phyloP scores from a whole-genome alignment of 1,284 basidiomycete species.

The Heterobasidion parviporum region DNA sequence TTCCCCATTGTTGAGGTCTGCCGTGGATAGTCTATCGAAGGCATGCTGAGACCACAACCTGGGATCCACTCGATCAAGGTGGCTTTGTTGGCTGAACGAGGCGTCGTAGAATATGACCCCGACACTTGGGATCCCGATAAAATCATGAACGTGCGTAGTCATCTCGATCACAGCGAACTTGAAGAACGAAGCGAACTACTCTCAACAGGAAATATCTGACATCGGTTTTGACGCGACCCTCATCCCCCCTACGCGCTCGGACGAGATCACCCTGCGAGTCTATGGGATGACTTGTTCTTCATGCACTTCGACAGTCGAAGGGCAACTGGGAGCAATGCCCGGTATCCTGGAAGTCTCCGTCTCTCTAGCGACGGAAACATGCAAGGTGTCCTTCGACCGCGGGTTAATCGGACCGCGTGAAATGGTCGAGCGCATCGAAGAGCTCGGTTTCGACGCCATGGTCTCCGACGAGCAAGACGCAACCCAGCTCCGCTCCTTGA shows the following conservation, averaged over 20 bases:
- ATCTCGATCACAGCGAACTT: not conserved
- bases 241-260: conserved; percentile 54
- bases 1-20: too few relatives aligned
- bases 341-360: conserved; percentile 72
- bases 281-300: conserved; percentile 90
- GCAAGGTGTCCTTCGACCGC: conserved; percentile 74
- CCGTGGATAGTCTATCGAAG: conserved; percentile 75
- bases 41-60: conserved; percentile 74
- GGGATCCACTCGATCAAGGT: conserved; percentile 89
- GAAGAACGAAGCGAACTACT: not conserved
- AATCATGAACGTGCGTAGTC: conserved; percentile 57
- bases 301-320: conserved; percentile 76
- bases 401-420: conserved; percentile 70
- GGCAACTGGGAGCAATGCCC: conserved; percentile 58
- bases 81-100: conserved; percentile 90
- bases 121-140: conserved; percentile 74
- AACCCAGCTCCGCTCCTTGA: conserved; percentile 87
- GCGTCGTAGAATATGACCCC: conserved; percentile 84
- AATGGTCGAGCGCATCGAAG: conserved; percentile 81
- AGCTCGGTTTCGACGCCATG: conserved; percentile 87
- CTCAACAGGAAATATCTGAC: conserved; percentile 75
- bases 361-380: conserved; percentile 67
- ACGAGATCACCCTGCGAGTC: conserved; percentile 67
- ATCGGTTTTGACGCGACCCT: conserved; percentile 86
- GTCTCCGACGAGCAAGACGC: conserved; percentile 77